phyloP scores from a whole-genome alignment of 2,329 filamentous ascomycete species.

The Alternaria longipes region DNA sequence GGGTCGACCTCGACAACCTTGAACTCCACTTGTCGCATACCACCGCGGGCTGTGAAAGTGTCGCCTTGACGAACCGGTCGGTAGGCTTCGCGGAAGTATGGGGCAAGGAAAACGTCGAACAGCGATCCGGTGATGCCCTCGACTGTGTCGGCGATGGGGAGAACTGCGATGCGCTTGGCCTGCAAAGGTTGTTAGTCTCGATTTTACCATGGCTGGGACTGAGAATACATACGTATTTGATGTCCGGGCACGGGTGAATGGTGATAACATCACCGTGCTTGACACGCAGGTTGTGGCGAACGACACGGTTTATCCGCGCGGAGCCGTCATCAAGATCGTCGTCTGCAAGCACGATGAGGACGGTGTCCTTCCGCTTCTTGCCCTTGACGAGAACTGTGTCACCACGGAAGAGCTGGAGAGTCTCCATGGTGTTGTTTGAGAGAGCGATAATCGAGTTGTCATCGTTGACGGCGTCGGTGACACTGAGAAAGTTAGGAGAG shows the following conservation, averaged over 20 bases:
- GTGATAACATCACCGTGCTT: slow-evolving; percentile 99
- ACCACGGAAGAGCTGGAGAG: slow-evolving; percentile 96
- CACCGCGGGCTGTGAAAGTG: slow-evolving; percentile 94
- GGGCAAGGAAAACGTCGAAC: slow-evolving; percentile 98
- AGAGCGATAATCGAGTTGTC: slow-evolving; percentile 99
- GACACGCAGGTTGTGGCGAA: slow-evolving; percentile 96
- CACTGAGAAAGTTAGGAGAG: slow-evolving; percentile 66
- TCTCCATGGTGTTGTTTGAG: slow-evolving; percentile 99
- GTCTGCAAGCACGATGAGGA: slow-evolving; percentile 95
- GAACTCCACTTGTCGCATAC: slow-evolving; percentile 99
- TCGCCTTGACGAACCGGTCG: slow-evolving; percentile 96
- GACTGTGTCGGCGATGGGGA: slow-evolving; percentile 97
- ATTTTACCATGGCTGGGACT: not conserved
- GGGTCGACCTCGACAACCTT: slow-evolving; percentile 99
- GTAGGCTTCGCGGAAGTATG: slow-evolving; percentile 99
- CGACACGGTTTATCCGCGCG: slow-evolving; percentile 96
- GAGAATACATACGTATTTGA: slow-evolving; percentile 88
- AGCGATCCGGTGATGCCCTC: slow-evolving; percentile 97
- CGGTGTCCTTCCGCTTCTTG: slow-evolving; percentile 99
- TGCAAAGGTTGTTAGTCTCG: slow-evolving; percentile 53
- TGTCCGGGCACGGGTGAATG: slow-evolving; percentile 96
- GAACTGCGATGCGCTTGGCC: slow-evolving; percentile 98
- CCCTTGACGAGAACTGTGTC: slow-evolving; percentile 98
- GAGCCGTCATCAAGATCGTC: slow-evolving; percentile 98
- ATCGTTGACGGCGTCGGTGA: slow-evolving; percentile 98